Evolutionary conservation across 139 green algal genomes (phyloP).

Genomic region (Chlamydomonas sp.): DNA sequence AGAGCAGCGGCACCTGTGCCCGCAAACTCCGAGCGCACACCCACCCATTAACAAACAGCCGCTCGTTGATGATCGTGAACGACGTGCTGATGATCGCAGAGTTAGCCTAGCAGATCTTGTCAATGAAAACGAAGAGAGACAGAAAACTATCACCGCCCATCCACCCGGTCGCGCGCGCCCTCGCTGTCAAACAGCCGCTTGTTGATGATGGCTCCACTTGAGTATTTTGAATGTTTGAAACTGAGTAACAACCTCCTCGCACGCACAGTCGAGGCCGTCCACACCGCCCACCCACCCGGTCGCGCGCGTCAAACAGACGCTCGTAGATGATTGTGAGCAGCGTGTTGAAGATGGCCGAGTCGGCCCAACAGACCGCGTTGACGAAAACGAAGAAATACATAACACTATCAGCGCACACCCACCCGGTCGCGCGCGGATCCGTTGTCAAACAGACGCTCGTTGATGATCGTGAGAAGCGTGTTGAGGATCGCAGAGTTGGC

Average conservation of each 20-base stretch:
- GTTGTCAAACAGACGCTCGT: constrained; percentile 94
- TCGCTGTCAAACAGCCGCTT: constrained; percentile 76
- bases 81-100: constrained; percentile 89
- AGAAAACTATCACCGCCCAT: constrained; percentile 85
- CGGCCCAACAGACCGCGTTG: constrained; percentile 80
- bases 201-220: too few species aligned
- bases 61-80: constrained; percentile 90
- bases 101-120: constrained; percentile 84
- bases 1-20: too few species aligned
- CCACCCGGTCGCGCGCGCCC: constrained; percentile 70
- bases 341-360: constrained; percentile 90
- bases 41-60: constrained; percentile 88
- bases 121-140: constrained; percentile 80
- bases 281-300: too few species aligned
- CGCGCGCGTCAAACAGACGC: constrained; percentile 81
- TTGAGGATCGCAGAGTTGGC: constrained; percentile 93
- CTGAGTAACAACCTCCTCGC: too few species aligned
- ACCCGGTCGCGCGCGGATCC: constrained; percentile 64
- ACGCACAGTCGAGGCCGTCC: too few species aligned
- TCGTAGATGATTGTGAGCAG: constrained; percentile 92
- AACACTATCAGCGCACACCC: too few species aligned
- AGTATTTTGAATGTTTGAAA: too few species aligned
- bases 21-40: too few species aligned
- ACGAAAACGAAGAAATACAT: constrained; percentile 95
- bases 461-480: constrained; percentile 87